phyloP scores from a whole-genome alignment of 306 rosid genomes.

The Rosa lucieae region DNA sequence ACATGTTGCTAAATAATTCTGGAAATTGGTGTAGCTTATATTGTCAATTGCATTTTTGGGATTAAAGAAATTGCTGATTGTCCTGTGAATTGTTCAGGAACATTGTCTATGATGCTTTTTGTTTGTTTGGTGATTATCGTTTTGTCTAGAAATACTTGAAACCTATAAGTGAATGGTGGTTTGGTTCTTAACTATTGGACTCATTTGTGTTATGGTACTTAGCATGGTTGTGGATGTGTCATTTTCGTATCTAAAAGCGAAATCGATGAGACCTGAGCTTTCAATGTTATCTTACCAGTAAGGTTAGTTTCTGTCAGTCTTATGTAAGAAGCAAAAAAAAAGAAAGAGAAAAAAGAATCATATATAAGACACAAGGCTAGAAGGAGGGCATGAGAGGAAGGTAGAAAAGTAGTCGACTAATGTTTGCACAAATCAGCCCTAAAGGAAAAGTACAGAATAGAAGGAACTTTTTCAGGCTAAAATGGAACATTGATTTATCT shows the following conservation, averaged over 20 bases:
- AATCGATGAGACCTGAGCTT: background rate
- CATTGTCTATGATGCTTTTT: background rate
- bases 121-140: background rate
- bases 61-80: background rate
- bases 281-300: background rate
- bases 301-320: background rate
- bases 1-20: background rate
- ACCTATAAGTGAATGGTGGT: background rate
- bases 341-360: background rate
- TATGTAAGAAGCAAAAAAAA: background rate
- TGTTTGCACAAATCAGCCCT: background rate
- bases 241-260: background rate
- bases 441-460: background rate
- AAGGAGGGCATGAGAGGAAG: background rate
- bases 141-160: background rate
- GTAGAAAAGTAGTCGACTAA: background rate
- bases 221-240: background rate
- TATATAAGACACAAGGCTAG: background rate
- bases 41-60: background rate
- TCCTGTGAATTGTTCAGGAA: too few species aligned
- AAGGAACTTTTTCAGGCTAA: background rate
- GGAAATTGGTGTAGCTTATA: background rate
- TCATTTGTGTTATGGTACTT: background rate
- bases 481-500: background rate
- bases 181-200: background rate